A percentile compares a stretch with the other conserved stretches of the same genome.
These are phyloP conservation scores for Pelargonium citronellum DNA, from an alignment of 441 rosid species.

Conservation along the genomic window DNA sequence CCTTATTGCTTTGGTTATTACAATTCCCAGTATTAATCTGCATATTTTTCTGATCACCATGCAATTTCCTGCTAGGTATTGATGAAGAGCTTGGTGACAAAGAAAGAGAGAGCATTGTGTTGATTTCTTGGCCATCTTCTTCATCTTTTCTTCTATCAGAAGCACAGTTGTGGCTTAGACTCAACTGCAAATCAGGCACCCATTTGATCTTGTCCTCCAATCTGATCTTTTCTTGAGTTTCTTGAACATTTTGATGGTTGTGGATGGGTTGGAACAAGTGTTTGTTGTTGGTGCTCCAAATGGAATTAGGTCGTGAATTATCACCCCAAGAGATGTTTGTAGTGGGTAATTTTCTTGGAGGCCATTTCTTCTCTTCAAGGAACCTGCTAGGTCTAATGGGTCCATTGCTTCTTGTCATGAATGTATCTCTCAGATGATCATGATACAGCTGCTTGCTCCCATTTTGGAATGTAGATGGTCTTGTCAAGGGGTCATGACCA, in stretches of 20 bases:
- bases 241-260: background rate
- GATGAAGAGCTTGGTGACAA: constrained; percentile 28
- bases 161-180: constrained; percentile 36
- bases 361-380: constrained; percentile 33
- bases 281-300: constrained; percentile 17
- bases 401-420: constrained; percentile 22
- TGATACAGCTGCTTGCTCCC: constrained; percentile 17
- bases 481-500: background rate
- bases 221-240: constrained; percentile 12
- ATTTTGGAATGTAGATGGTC: background rate
- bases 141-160: constrained; percentile 23
- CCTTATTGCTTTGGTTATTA: constrained; percentile 16
- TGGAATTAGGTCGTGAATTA: constrained; percentile 21
- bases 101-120: constrained; percentile 44
- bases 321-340: constrained; percentile 17
- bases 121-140: constrained; percentile 23
- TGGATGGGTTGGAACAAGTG: background rate
- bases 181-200: constrained; percentile 43
- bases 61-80: background rate
- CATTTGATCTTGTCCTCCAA: constrained; percentile 32
- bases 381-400: constrained; percentile 32
- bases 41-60: constrained; percentile 16
- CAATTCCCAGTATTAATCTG: constrained; percentile 7
- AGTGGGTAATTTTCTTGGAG: constrained; percentile 32
- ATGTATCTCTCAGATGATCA: constrained; percentile 19